These are phyloP conservation scores for Gnomoniopsis smithogilvyi DNA, from an alignment of 2,329 filamentous ascomycete genomes.

Conservation along the genomic window DNA sequence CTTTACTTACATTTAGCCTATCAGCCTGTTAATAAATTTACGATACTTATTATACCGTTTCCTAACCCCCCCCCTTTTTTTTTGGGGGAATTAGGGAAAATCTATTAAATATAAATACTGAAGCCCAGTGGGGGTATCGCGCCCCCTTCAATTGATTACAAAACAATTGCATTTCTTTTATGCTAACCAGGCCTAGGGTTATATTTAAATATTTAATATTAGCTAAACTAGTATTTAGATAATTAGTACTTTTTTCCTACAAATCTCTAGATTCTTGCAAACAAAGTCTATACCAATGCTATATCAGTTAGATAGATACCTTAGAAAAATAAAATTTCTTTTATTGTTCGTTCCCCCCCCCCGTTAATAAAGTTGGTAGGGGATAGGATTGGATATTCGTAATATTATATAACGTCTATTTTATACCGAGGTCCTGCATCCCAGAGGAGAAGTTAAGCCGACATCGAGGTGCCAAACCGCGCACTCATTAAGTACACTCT, in stretches of 20 bases:
- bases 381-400: neutral
- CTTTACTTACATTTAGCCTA: slow-evolving; percentile 1
- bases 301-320: neutral
- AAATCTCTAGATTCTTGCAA: slow-evolving; percentile 1
- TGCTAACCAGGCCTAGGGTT: neutral
- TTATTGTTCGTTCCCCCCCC: neutral
- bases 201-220: neutral
- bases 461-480: neutral
- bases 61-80: neutral
- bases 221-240: neutral
- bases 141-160: too few relatives aligned
- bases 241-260: slow-evolving; percentile 3
- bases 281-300: neutral
- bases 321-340: neutral
- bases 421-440: neutral
- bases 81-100: neutral
- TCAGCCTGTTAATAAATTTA: neutral
- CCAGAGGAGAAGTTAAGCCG: too few relatives aligned
- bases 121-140: neutral
- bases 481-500: neutral
- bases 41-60: neutral
- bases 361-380: too few relatives aligned
- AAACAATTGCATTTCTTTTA: neutral
- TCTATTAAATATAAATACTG: neutral
- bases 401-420: neutral